Base-by-base conservation (phyloP, 495 filamentous ascomycete genomes). In the Penicillium cinerascens region DNA sequence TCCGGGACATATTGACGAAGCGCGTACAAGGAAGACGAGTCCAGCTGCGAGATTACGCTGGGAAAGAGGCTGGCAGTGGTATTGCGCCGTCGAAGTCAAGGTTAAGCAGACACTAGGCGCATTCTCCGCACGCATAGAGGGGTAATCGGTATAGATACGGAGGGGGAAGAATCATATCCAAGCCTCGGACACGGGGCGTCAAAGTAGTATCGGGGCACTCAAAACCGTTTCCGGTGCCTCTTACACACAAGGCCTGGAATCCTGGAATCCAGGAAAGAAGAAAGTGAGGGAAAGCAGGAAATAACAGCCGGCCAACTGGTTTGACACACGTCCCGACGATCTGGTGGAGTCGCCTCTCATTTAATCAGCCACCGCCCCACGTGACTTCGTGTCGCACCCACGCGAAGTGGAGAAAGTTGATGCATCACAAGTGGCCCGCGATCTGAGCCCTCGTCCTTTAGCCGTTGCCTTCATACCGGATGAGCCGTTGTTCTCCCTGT, bases 331-430 rank as follows among this genome's bases (percentile, higher is more conserved):
- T 17, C 6, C 35, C 46, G 59, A 47, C 48, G 59, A 65, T 62
- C 63, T 9, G 51, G 49, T 59, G 62, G 55, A 53, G 48, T 51
- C 6, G 22, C 3, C 17, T 42, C 54, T 57, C 51, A 49, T 23
- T 10, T 52, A 22, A 51, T 18, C 47, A 9, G 18, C 21, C 29
- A 49, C 40, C n/a, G 9, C 7, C 23, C 21, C 65, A 70, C 63
- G 65, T 70, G 67, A 65, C 44, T 59, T 63, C 67, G 65, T 63
- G 67, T 68, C 51, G 49, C 55, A 43, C 55, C 42, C 47, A 55
- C 65, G 65, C 67, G 67, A 44, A 55, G 49, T 58, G 55, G 46
- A 47, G 53, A 56, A 55, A 51, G 51, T 58, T 50, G 60, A 63
- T 48, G 35, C 48, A 49, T 58, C 56, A 63, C 45, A 59, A 59